These are phyloP conservation scores for Curvularia sp. DNA, from an alignment of 2,329 filamentous ascomycete genomes.

Conservation along the genomic window DNA sequence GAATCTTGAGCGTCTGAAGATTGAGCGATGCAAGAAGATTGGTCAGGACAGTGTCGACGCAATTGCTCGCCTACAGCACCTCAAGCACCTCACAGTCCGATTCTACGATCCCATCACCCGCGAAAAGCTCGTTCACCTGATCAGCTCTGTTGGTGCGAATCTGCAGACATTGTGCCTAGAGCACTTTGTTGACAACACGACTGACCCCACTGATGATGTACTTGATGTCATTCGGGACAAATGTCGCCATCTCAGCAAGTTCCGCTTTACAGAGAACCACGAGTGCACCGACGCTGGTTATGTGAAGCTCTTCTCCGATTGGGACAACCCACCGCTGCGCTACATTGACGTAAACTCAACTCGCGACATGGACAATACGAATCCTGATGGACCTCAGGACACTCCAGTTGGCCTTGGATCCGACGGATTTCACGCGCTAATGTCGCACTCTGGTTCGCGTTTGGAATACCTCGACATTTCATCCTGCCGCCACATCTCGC, in stretches of 20 bases:
- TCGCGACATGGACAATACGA: constrained; percentile 75
- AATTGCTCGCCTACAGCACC: constrained; percentile 67
- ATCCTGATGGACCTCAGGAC: constrained; percentile 68
- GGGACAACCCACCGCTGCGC: constrained; percentile 74
- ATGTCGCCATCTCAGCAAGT: constrained; percentile 73
- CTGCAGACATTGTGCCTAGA: constrained; percentile 82
- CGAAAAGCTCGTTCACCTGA: constrained; percentile 65
- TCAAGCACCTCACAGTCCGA: constrained; percentile 79
- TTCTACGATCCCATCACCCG: constrained; percentile 65
- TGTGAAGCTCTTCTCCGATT: constrained; percentile 73
- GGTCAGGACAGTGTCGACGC: constrained; percentile 69
- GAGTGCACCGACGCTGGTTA: constrained; percentile 78
- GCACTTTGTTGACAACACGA: constrained; percentile 70
- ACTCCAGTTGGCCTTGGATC: constrained; percentile 74
- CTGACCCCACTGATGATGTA: constrained; percentile 60
- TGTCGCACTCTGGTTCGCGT: constrained; percentile 77
- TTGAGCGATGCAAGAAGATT: constrained; percentile 80
- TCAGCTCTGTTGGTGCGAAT: constrained; percentile 67
- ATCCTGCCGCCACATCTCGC: constrained; percentile 81
- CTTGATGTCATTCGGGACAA: constrained; percentile 73
- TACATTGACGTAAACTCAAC: constrained; percentile 79
- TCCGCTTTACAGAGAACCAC: constrained; percentile 82
- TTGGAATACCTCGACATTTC: constrained; percentile 77
- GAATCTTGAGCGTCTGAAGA: constrained; percentile 75
- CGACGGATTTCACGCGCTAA: constrained; percentile 78